Base-by-base conservation (phyloP, 2,329 filamentous ascomycete genomes). In the Colletotrichum aenigma region DNA sequence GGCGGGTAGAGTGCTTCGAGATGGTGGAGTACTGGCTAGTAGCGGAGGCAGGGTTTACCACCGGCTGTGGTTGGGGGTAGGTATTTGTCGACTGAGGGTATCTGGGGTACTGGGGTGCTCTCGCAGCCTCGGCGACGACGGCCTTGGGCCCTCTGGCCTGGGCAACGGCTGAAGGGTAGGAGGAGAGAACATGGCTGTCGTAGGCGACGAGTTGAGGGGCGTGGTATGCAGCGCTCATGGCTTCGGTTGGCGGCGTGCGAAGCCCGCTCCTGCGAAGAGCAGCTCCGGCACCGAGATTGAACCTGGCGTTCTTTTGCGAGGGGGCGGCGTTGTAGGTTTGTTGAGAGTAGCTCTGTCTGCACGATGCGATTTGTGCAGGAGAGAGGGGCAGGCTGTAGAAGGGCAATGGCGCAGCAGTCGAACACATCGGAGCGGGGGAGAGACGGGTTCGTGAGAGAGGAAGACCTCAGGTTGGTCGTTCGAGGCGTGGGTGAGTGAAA, bases 151-250 rank as follows among this genome's bases (percentile, higher is more conserved):
- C 83, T 30, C 80, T 78, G 30, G 83, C 75, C 74, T 87, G 85
- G 48, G 84, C 77, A 24, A 85, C 75, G 43, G 81, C 72, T 26
- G 81, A 78, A 26, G 85, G 81, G 70, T 88, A 88, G 56, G 83
- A 83, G 75, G 85, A 83, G 52, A 88, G 80, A 52, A 84, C 83
- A 84, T 89, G 86, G 77, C 81, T 84, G 55, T 88, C 86, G 81
- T 89, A 90, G 68, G 85, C 85, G 75, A 86, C 84, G 79, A 88
- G 84, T 70, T 86, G 82, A 15, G 86, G 78, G 64, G 84, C 84
- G 66, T 89, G 88, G 78, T 90, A 91, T n/a, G 87, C 84, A 76
- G 88, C 84, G 78, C 86, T 89, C 90, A 91, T 88, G 75, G 86
- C 85, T 84, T 90, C 89, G 78, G 84, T 81, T 55, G 88, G 89